Base-by-base conservation (phyloP, 1,139 yeast species). In the Debaryomycetaceae sp. region DNA sequence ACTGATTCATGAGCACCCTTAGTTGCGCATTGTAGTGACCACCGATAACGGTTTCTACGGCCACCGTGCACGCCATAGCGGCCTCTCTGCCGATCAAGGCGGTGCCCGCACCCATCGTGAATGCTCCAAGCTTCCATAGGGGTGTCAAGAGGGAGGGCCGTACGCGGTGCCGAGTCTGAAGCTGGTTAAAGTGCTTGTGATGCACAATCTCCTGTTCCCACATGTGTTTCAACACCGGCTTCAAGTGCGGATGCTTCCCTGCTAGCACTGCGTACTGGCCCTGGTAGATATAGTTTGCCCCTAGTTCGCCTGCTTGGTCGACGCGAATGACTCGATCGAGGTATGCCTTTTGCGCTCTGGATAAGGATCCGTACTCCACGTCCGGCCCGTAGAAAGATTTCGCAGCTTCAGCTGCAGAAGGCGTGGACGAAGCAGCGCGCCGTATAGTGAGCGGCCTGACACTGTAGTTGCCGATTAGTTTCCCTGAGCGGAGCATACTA, bases 1-100 rank as follows among this genome's bases (percentile, higher is more conserved):
- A 77, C 38, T 77, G 78, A 41, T 73, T 75, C 55, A 68, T 64
- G 32, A 90, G 59, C 31, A 78, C 76, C 31, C 99, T 62, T 38
- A 90, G 60, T 52, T 90, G 99, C 37, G 78, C 77, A 47, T 92
- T 90, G 56, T 90, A 90, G 51, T 90, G 99, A 1, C 83, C 82
- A 2, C 98, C 99, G 52, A 90, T 92, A 2, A 92, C 97, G 0
- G 98, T 92, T 54, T 90, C 99, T 1, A 90, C 98, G 0, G 98
- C 98, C 36, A 87, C 97, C 0, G 99, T 90, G 49, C 99, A 92
- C 1, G 98, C 98, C 99, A 90, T 90, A 2, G 98, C 98, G 2
- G 96, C 96, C 49, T 90, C 95, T 45, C 85, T 83, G 16, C 95
- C 81, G 38, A 87, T 57, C 30, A 81, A 45, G 0, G 95, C 97